Percentiles rank a stretch among this genome's conserved stretches.
These are phyloP conservation scores for Obba rivulosa DNA, from an alignment of 768 basidiomycete genomes.

Conservation along the genomic window DNA sequence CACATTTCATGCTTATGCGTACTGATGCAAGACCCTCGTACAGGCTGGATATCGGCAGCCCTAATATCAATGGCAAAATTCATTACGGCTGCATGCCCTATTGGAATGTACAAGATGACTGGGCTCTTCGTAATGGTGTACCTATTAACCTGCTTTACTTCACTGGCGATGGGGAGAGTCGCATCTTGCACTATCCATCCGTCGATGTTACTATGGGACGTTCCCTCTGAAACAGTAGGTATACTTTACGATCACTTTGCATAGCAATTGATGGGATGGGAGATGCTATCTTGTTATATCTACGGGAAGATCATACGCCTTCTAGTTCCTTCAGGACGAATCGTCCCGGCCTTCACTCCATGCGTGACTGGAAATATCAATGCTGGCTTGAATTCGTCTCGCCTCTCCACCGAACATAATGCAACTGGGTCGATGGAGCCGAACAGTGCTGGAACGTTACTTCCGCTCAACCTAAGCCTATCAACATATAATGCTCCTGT, in stretches of 20 bases:
- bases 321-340: too few relatives aligned
- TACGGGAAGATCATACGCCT: too few relatives aligned
- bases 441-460: slow-evolving; percentile 16
- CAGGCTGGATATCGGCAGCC: slow-evolving; percentile 25
- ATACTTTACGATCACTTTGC: too few relatives aligned
- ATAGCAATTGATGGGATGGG: too few relatives aligned
- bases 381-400: slow-evolving; percentile 28
- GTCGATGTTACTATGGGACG: too few relatives aligned
- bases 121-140: slow-evolving; percentile 22
- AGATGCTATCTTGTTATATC: too few relatives aligned
- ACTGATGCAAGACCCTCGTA: not conserved
- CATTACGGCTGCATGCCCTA: slow-evolving; percentile 28
- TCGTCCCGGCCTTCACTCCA: too few relatives aligned
- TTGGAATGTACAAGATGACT: slow-evolving; percentile 25
- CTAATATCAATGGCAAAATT: slow-evolving; percentile 20
- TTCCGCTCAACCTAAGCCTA: slow-evolving; percentile 10
- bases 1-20: not conserved
- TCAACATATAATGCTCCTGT: slow-evolving; percentile 20
- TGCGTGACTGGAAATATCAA: too few relatives aligned
- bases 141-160: slow-evolving; percentile 24
- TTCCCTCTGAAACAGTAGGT: too few relatives aligned
- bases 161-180: slow-evolving; percentile 3
- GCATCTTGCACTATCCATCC: too few relatives aligned
- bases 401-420: slow-evolving; percentile 19
- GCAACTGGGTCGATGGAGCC: slow-evolving; percentile 13